phyloP scores from a whole-genome alignment of 495 filamentous ascomycete genomes.

The Neurospora africana region DNA sequence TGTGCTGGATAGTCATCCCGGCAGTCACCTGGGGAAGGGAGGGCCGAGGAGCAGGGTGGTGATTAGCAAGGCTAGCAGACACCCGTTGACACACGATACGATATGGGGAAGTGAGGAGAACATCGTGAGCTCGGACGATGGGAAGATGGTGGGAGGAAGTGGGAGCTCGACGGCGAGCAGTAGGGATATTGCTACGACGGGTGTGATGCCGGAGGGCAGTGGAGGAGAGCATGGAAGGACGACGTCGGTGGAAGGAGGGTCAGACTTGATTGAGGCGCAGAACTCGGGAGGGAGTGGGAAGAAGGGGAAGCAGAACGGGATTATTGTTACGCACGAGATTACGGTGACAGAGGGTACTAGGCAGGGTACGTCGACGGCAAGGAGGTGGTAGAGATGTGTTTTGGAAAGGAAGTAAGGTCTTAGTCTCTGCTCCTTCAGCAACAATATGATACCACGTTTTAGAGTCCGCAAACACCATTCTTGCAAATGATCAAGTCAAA shows the following conservation, averaged over 20 bases:
- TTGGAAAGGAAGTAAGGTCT: neutral
- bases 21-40: neutral
- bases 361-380: neutral
- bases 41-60: neutral
- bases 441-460: neutral
- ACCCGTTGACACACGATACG: conserved; percentile 31
- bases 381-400: neutral
- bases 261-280: neutral
- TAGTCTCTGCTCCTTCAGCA: neutral
- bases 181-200: neutral
- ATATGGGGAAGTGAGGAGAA: conserved; percentile 32
- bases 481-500: conserved; percentile 17
- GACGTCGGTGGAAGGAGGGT: neutral
- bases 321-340: conserved; percentile 2
- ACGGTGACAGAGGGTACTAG: conserved; percentile 2
- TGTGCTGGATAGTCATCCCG: neutral
- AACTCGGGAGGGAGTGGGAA: neutral
- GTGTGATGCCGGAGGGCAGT: neutral
- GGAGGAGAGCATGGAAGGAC: neutral
- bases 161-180: neutral
- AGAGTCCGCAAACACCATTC: conserved; percentile 16
- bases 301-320: neutral
- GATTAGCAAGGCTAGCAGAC: conserved; percentile 15
- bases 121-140: conserved; percentile 17
- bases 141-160: neutral